Percentiles rank a stretch among this genome's conserved stretches.
phyloP scores from a whole-genome alignment of 495 filamentous ascomycete species.

The Aspergillus saccharolyticus region DNA sequence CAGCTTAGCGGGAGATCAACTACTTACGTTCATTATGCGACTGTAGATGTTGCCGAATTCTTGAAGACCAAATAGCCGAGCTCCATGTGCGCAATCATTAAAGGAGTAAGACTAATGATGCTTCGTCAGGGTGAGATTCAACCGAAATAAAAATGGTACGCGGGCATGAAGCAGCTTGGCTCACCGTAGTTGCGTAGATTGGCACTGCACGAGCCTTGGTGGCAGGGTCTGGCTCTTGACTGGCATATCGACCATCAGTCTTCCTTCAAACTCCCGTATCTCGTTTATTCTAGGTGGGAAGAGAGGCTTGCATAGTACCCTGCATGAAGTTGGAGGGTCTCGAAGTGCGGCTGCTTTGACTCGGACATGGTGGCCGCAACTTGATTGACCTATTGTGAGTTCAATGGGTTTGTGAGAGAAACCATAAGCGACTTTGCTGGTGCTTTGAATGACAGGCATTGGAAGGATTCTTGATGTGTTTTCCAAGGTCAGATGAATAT shows the following conservation, averaged over 20 bases:
- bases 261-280: constrained; percentile 5
- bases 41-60: constrained; percentile 99
- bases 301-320: constrained; percentile 53
- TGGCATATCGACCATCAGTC: constrained; percentile 23
- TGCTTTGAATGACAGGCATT: too few species aligned
- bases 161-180: constrained; percentile 18
- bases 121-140: background rate
- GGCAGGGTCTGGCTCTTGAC: constrained; percentile 75
- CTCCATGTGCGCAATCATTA: constrained; percentile 96
- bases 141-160: background rate
- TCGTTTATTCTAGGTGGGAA: background rate
- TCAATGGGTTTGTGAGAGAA: background rate
- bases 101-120: constrained; percentile 74
- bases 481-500: background rate
- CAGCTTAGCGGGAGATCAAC: background rate
- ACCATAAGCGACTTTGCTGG: background rate
- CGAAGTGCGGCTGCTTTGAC: constrained; percentile 52
- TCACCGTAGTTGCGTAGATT: constrained; percentile 89
- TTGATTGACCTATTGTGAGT: background rate
- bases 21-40: constrained; percentile 82
- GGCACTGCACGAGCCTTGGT: constrained; percentile 92
- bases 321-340: constrained; percentile 95
- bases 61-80: constrained; percentile 93
- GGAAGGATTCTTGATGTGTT: too few species aligned
- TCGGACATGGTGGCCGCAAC: constrained; percentile 26